These are phyloP conservation scores for Paramarasmius palmivorus DNA, from an alignment of 1,284 basidiomycete species.

Conservation along the genomic window DNA sequence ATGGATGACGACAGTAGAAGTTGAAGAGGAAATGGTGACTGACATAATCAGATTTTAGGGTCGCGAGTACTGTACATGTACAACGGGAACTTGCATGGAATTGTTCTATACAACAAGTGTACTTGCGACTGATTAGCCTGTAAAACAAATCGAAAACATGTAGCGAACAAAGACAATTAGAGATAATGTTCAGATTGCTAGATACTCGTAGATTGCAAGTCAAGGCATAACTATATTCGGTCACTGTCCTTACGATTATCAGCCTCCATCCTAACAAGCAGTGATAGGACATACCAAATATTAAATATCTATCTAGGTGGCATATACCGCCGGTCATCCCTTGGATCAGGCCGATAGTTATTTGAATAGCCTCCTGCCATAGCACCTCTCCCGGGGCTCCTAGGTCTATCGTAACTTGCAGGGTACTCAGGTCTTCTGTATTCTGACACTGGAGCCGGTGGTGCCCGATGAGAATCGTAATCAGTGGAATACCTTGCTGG, in stretches of 20 bases:
- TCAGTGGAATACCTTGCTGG: constrained; percentile 6
- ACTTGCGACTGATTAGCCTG: neutral
- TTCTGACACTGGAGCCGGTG: constrained; percentile 21
- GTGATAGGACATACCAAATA: neutral
- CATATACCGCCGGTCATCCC: constrained; percentile 28
- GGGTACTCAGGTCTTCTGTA: constrained; percentile 22
- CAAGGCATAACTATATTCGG: too few relatives aligned
- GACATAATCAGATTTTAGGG: too few relatives aligned
- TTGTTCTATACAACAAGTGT: too few relatives aligned
- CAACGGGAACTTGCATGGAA: too few relatives aligned
- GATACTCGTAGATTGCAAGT: too few relatives aligned
- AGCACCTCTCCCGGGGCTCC: constrained; percentile 21
- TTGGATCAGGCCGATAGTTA: constrained; percentile 15
- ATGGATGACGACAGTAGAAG: too few relatives aligned
- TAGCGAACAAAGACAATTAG: too few relatives aligned
- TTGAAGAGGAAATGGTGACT: too few relatives aligned
- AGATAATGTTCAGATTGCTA: too few relatives aligned
- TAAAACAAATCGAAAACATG: too few relatives aligned
- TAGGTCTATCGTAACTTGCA: constrained; percentile 26
- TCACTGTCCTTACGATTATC: too few relatives aligned
- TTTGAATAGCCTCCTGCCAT: constrained; percentile 19
- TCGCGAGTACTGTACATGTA: too few relatives aligned
- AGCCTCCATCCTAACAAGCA: neutral
- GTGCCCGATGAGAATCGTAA: constrained; percentile 28
- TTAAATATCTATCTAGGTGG: constrained; percentile 13